These are phyloP conservation scores for Phylloporus sp. DNA, from an alignment of 768 basidiomycete species.

Conservation along the genomic window DNA sequence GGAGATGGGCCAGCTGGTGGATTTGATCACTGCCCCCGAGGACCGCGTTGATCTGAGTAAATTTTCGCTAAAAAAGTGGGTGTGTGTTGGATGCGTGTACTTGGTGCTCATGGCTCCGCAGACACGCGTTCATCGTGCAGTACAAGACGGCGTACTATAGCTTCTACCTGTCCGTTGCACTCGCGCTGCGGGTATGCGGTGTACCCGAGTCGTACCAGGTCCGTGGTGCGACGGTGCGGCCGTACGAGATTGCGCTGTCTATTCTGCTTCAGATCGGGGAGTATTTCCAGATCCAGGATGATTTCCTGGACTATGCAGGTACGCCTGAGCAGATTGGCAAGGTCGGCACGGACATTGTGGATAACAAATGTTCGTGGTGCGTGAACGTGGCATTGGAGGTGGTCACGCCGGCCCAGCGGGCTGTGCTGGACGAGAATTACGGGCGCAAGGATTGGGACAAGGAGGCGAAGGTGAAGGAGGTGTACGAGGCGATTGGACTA, in stretches of 20 bases:
- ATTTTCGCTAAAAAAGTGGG: slow-evolving; percentile 77
- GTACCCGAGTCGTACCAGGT: slow-evolving; percentile 51
- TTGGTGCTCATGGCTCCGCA: slow-evolving; percentile 28
- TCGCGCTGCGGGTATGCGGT: slow-evolving; percentile 78
- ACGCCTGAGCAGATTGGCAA: slow-evolving; percentile 92
- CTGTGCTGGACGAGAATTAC: slow-evolving; percentile 63
- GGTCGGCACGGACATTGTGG: slow-evolving; percentile 95
- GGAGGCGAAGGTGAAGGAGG: slow-evolving; percentile 56
- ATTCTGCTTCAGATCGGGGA: slow-evolving; percentile 93
- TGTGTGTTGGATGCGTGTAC: slow-evolving; percentile 28
- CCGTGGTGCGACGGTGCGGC: slow-evolving; percentile 40
- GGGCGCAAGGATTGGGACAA: slow-evolving; percentile 49
- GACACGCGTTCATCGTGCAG: slow-evolving; percentile 87
- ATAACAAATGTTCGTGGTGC: slow-evolving; percentile 99
- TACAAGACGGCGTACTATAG: slow-evolving; percentile 99
- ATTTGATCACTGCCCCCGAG: slow-evolving; percentile 94
- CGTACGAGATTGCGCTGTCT: slow-evolving; percentile 69
- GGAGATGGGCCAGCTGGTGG: slow-evolving; percentile 94
- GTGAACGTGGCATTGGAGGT: slow-evolving; percentile 78
- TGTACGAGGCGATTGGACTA: slow-evolving; percentile 72
- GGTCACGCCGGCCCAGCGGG: slow-evolving; percentile 53
- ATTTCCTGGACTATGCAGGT: slow-evolving; percentile 91
- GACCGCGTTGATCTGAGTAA: slow-evolving; percentile 80
- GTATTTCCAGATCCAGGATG: slow-evolving; percentile 99
- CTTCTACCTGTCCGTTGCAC: slow-evolving; percentile 97